Conservation (phyloP, 345 rosid species). For the Salix caprea region DNA sequence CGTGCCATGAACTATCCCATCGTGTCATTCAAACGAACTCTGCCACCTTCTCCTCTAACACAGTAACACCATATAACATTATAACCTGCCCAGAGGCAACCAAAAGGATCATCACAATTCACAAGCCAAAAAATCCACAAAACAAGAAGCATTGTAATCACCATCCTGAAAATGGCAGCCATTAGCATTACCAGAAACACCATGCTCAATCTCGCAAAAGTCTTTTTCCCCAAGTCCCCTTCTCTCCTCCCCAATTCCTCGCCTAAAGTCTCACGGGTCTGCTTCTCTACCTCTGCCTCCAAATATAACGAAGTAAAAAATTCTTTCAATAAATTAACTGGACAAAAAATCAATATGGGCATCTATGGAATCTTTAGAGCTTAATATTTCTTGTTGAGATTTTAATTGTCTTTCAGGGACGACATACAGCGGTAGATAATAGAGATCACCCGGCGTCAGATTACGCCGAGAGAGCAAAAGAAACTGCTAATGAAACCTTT, state of each 20-base stretch:
- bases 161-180: conserved; percentile 24
- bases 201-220: conserved; percentile 21
- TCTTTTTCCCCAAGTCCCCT: conserved; percentile 6
- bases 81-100: neutral
- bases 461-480: conserved; percentile 3
- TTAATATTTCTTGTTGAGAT: neutral
- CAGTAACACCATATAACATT: too few relatives aligned
- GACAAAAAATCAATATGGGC: neutral
- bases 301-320: conserved; percentile 14
- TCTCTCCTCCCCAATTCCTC: conserved; percentile 3
- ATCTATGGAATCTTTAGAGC: too few relatives aligned
- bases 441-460: conserved; percentile 13
- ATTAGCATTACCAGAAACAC: conserved; percentile 19
- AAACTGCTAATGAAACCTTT: neutral
- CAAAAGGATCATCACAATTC: neutral
- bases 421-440: conserved; percentile 11
- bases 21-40: conserved; percentile 6
- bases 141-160: neutral
- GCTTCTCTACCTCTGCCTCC: conserved; percentile 35
- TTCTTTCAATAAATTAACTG: too few relatives aligned
- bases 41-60: conserved; percentile 15
- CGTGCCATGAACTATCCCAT: conserved; percentile 8
- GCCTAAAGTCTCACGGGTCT: conserved; percentile 26
- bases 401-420: conserved; percentile 14
- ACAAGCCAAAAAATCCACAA: neutral